Percentiles rank a stretch among this genome's conserved stretches.
These are phyloP conservation scores for Trichosporon sp. DNA, from an alignment of 1,284 basidiomycete species.

Conservation along the genomic window DNA sequence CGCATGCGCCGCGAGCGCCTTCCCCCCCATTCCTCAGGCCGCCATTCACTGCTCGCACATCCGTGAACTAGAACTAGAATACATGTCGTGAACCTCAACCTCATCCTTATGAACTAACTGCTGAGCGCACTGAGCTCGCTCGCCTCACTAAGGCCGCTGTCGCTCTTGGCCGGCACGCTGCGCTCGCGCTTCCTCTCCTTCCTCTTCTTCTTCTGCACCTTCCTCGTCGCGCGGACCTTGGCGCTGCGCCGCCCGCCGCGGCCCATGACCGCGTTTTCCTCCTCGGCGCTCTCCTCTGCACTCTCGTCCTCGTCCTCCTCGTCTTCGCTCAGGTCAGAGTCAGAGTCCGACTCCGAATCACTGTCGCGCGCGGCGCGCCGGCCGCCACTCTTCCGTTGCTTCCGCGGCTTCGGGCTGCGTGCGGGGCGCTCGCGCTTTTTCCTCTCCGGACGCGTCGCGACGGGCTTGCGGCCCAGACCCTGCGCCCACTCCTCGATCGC, in stretches of 20 bases:
- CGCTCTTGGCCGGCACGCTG: neutral
- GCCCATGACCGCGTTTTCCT: slow-evolving; percentile 40
- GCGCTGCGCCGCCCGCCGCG: slow-evolving; percentile 49
- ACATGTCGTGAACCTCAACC: neutral
- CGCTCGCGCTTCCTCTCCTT: neutral
- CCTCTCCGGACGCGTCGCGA: slow-evolving; percentile 13
- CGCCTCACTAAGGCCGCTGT: neutral
- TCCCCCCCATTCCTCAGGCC: no score
- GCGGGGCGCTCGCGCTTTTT: slow-evolving; percentile 22
- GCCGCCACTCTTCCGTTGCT: neutral
- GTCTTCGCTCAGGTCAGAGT: slow-evolving; percentile 35
- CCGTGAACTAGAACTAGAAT: slow-evolving; percentile 16
- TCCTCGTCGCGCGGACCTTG: slow-evolving; percentile 42
- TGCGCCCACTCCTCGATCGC: slow-evolving; percentile 40
- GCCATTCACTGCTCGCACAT: neutral
- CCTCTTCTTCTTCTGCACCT: slow-evolving; percentile 9
- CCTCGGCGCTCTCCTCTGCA: slow-evolving; percentile 30
- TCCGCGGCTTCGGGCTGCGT: slow-evolving; percentile 14
- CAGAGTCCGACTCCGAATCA: slow-evolving; percentile 28
- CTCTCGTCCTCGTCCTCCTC: slow-evolving; percentile 30
- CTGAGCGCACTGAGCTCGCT: neutral
- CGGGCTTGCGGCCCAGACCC: slow-evolving; percentile 32
- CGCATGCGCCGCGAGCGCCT: no score
- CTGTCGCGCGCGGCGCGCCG: slow-evolving; percentile 6
- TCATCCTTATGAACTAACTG: neutral